phyloP scores from a whole-genome alignment of 129 eudicot species.

The Oenanthe sinensis region DNA sequence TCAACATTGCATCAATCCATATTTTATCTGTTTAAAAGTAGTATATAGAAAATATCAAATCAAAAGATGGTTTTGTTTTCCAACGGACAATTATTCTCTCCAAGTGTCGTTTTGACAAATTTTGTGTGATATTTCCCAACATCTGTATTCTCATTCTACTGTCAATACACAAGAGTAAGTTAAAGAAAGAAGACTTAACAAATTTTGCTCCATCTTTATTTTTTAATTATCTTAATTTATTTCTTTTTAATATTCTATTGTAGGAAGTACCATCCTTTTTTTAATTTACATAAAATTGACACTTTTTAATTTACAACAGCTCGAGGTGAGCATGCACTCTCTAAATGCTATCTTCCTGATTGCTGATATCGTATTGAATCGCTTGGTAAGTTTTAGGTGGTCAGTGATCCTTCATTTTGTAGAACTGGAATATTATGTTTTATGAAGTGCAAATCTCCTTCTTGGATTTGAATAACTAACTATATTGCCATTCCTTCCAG shows the following conservation, averaged over 20 bases:
- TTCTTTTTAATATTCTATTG: background rate
- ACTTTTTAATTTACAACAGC: conserved; percentile 33
- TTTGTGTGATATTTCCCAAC: background rate
- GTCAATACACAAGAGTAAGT: background rate
- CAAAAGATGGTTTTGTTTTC: background rate
- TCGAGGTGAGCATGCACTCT: conserved; percentile 59
- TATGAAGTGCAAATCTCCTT: background rate
- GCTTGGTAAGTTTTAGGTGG: conserved; percentile 47
- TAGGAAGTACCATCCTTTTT: background rate
- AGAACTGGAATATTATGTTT: background rate
- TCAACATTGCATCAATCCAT: background rate
- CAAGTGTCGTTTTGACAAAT: background rate
- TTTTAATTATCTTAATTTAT: background rate
- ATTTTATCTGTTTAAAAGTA: background rate
- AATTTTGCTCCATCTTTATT: background rate
- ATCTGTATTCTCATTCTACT: background rate
- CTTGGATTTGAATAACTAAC: conserved; percentile 10
- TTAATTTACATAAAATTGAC: background rate
- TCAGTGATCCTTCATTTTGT: background rate
- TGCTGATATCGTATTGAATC: conserved; percentile 53
- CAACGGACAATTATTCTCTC: background rate
- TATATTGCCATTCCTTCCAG: conserved; percentile 31
- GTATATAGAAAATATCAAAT: background rate
- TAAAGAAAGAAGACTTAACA: background rate
- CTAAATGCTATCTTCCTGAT: conserved; percentile 60